Evolutionary conservation across 2,329 filamentous ascomycete genomes (phyloP).

Genomic region (Nakataea oryzae): DNA sequence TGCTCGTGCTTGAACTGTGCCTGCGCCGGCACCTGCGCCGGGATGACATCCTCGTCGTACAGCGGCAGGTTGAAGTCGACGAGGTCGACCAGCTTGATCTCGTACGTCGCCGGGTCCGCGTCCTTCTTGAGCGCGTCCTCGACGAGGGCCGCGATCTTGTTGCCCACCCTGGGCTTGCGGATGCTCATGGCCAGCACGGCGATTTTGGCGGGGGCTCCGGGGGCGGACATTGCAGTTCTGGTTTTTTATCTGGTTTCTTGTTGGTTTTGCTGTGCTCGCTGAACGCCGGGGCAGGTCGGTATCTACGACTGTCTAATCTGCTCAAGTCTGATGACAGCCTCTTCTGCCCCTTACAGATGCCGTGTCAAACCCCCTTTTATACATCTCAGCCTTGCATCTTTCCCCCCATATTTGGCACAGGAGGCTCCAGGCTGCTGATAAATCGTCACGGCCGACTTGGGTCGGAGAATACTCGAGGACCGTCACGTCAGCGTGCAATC

Average conservation of each 20-base stretch:
- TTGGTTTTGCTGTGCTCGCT: neutral
- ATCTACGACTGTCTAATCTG: no score
- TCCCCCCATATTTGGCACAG: neutral
- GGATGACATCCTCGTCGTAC: conserved; percentile 29
- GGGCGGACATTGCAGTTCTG: neutral
- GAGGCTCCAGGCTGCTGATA: no score
- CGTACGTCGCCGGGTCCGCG: neutral
- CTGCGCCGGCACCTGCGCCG: conserved; percentile 21
- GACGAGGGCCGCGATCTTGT: conserved; percentile 22
- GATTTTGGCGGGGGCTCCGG: conserved; percentile 11
- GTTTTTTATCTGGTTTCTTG: neutral
- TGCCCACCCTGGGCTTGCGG: conserved; percentile 21
- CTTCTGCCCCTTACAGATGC: neutral
- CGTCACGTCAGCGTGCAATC: neutral
- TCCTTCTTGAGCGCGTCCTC: conserved; percentile 8
- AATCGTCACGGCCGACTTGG: no score
- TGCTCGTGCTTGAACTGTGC: conserved; percentile 27
- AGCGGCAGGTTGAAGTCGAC: conserved; percentile 30
- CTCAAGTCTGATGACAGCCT: neutral
- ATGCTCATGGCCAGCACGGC: conserved; percentile 26
- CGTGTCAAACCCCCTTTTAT: neutral
- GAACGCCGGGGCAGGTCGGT: no score
- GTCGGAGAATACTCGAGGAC: no score
- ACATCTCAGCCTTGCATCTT: neutral
- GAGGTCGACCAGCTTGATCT: conserved; percentile 19